Evolutionary conservation across 148 eudicot species (phyloP), one percentile per base, ranked within the genome.

Genomic region (Rhododendron molle): DNA sequence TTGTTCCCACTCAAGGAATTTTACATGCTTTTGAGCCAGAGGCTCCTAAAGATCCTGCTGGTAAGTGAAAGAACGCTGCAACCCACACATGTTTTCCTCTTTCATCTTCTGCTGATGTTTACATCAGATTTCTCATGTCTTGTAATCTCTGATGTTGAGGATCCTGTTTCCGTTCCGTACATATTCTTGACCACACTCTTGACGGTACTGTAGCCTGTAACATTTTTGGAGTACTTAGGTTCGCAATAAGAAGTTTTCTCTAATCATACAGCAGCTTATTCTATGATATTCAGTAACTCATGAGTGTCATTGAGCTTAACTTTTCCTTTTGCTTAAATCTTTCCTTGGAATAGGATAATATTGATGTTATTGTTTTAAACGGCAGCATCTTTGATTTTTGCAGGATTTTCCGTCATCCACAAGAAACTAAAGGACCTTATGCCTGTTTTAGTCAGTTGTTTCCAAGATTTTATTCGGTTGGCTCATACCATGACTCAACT

Each of bases 21-120:
- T 86, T 93, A 87, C 94, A 93, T 89, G 95, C 96, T 89, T 96
- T 91, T 89, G 96, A 96, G 90, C 91, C 91, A 52, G 94, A 92
- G 43, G 82, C 76, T 46, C 87, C 86, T 10, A 86, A 89, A 83
- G 90, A 92, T 85, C 46, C 90, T 80, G 76, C 90, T 90, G 94
- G 99, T 96, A 86, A 87, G 90, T 82, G 12, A 78, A 65, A 76
- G 56, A 30, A 85, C 54, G 49, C 50, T 87, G 72, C 36, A 20
- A 43, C 21, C 7, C 40, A 7, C 9, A 13, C 34, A 50, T 34
- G 30, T 20, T 15, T 79, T 74, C 80, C 83, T 18, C 38, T 52
- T 81, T 52, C 23, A 72, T 86, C 38, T 46, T 78, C 56, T 8
- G 30, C 73, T 71, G 49, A 30, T 74, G 44, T 73, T 12, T 71